Evolutionary conservation across 768 basidiomycete genomes (phyloP).

Genomic region (Mycena indigotica): DNA sequence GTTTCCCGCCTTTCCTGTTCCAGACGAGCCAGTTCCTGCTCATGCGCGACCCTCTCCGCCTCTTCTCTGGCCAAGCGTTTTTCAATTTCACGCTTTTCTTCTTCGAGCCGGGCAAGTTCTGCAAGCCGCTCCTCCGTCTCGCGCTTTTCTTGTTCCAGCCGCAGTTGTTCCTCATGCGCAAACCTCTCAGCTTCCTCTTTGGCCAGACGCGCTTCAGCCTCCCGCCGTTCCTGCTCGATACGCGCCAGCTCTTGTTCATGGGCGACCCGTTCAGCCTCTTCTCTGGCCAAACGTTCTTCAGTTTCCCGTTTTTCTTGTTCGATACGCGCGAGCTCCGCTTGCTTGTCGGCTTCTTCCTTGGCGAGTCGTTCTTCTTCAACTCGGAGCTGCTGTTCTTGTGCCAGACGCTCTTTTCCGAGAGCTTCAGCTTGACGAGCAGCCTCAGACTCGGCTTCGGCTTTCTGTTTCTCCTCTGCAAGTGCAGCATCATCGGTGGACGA

Average conservation of each 20-base stretch:
- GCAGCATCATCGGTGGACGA: background rate
- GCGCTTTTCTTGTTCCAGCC: background rate
- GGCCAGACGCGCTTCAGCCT: background rate
- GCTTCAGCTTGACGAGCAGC: no score
- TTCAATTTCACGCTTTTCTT: background rate
- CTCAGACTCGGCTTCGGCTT: background rate
- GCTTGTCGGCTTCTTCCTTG: no score
- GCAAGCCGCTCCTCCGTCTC: background rate
- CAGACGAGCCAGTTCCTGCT: background rate
- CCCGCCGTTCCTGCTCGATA: background rate
- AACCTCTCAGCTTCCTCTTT: background rate
- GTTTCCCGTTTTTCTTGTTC: background rate
- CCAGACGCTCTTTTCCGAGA: no score
- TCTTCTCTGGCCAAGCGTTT: background rate
- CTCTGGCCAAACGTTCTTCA: background rate
- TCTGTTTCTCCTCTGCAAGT: background rate
- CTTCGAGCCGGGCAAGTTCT: slow-evolving; percentile 3
- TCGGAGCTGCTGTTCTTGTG: no score
- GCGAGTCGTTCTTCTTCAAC: background rate
- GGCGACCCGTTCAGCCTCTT: background rate
- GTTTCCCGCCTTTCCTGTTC: background rate
- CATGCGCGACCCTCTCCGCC: background rate
- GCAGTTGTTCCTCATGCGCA: background rate
- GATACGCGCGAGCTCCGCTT: no score
- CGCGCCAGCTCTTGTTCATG: slow-evolving; percentile 2